Percentiles rank a stretch among this genome's conserved stretches.
Conservation (phyloP, 257 asterid genomes). For the Ehretia macrophylla region DNA sequence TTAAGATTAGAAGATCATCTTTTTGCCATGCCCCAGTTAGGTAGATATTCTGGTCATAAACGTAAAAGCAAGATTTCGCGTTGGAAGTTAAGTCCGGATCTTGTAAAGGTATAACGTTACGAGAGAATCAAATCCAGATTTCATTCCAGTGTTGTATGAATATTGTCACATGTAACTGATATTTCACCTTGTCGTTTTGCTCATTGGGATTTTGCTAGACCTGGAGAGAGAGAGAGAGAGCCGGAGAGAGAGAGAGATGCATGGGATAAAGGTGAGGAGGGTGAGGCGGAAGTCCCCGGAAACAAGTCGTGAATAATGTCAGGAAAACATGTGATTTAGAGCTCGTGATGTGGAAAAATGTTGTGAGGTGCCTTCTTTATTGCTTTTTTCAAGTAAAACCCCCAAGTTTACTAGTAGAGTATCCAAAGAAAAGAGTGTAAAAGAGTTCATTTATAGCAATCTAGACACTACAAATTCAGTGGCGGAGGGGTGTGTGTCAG, state of each 20-base stretch:
- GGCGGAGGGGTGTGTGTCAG: no score
- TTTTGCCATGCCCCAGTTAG: no score
- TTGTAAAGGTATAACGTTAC: no score
- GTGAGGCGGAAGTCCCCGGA: constrained; percentile 15
- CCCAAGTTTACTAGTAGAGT: neutral
- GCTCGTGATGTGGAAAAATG: constrained; percentile 44
- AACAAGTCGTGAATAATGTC: constrained; percentile 40
- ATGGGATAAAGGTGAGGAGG: constrained; percentile 41
- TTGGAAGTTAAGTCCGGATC: no score
- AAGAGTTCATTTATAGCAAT: neutral
- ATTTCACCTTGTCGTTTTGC: neutral
- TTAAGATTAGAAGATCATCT: no score
- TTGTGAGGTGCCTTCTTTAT: constrained; percentile 24
- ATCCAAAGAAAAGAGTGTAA: neutral
- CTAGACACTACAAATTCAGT: neutral
- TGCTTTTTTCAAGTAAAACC: neutral
- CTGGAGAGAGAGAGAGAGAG: neutral
- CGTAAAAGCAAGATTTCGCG: no score
- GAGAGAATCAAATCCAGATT: no score
- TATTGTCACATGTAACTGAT: no score
- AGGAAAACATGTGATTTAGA: constrained; percentile 49
- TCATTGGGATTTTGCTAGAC: neutral
- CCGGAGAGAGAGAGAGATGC: constrained; percentile 21
- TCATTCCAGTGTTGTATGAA: no score
- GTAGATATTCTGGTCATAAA: no score